Percentiles rank a stretch among this genome's conserved stretches.
phyloP scores from a whole-genome alignment of 768 basidiomycete genomes.

The Cyclocybe aegerita region DNA sequence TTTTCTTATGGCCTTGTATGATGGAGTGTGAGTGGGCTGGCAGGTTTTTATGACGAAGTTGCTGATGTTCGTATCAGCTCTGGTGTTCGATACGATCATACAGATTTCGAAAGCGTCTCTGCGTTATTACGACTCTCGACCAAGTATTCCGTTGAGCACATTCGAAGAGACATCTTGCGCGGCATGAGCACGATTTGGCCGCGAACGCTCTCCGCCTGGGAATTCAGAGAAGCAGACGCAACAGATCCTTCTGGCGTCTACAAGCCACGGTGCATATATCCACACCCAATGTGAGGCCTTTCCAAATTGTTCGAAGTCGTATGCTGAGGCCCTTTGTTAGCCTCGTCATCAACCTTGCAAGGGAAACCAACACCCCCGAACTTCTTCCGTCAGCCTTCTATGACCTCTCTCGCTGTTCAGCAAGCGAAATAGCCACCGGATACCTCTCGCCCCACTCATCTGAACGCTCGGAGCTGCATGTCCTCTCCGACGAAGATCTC shows the following conservation, averaged over 20 bases:
- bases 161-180: conserved; percentile 58
- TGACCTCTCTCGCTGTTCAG: conserved; percentile 69
- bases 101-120: conserved; percentile 53
- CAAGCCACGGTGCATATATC: conserved; percentile 50
- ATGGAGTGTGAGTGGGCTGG: conserved; percentile 56
- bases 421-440: conserved; percentile 60
- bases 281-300: conserved; percentile 65
- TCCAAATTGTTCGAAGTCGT: neutral
- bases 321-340: conserved; percentile 31
- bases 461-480: conserved; percentile 32
- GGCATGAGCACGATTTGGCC: conserved; percentile 60
- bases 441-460: conserved; percentile 28
- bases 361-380: conserved; percentile 50
- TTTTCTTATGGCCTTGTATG: conserved; percentile 68
- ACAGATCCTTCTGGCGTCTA: conserved; percentile 51
- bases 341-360: conserved; percentile 65
- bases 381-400: conserved; percentile 79
- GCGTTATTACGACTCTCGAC: conserved; percentile 63
- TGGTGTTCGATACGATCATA: conserved; percentile 42
- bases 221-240: conserved; percentile 59
- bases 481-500: conserved; percentile 53
- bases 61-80: conserved; percentile 28
- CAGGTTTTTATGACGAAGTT: neutral
- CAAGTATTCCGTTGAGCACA: conserved; percentile 57
- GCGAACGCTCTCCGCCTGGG: conserved; percentile 61